These are phyloP conservation scores for Gautieria morchelliformis DNA, from an alignment of 768 basidiomycete genomes.

Conservation along the genomic window DNA sequence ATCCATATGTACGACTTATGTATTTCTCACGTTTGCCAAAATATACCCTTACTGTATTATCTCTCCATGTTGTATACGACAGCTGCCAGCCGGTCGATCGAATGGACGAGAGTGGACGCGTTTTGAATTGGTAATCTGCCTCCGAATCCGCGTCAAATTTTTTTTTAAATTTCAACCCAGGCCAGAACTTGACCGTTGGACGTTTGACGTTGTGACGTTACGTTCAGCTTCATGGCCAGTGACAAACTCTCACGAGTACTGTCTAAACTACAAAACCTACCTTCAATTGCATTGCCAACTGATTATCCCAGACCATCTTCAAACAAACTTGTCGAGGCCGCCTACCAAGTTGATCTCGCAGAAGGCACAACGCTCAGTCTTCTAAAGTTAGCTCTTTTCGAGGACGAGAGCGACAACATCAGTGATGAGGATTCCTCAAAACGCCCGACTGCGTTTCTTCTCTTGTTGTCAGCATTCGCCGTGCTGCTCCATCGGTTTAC, in stretches of 20 bases:
- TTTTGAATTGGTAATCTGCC: no score
- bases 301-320: slow-evolving; percentile 84
- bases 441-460: slow-evolving; percentile 78
- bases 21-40: no score
- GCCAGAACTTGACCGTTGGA: no score
- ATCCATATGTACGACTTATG: no score
- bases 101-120: no score
- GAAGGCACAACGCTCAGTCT: slow-evolving; percentile 68
- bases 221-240: neutral
- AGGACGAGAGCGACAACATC: slow-evolving; percentile 40
- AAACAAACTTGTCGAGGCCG: slow-evolving; percentile 78
- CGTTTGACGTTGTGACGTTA: no score
- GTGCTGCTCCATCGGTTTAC: slow-evolving; percentile 91
- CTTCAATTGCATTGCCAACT: slow-evolving; percentile 86
- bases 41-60: no score
- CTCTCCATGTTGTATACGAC: no score
- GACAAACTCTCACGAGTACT: slow-evolving; percentile 42
- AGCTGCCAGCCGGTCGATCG: no score
- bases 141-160: no score
- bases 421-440: slow-evolving; percentile 19
- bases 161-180: no score
- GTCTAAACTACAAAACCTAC: slow-evolving; percentile 65
- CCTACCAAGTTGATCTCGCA: slow-evolving; percentile 60
- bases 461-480: slow-evolving; percentile 85
- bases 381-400: slow-evolving; percentile 71